Conservation (phyloP, 1,284 basidiomycete genomes). For the Cerioporus squamosus region DNA sequence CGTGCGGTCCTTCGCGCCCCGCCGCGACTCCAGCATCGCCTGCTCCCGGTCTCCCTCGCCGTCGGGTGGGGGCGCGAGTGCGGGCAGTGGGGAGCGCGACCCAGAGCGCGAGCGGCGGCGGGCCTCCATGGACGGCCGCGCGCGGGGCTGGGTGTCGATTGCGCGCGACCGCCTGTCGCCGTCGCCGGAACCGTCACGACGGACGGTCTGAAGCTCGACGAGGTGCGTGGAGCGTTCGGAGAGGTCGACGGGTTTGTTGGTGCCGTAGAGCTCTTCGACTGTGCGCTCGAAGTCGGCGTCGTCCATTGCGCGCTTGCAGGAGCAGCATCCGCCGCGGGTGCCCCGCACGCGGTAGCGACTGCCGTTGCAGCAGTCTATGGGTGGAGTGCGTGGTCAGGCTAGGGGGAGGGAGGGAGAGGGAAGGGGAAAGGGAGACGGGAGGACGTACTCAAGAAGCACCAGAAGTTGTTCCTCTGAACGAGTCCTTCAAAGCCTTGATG, state of each 20-base stretch:
- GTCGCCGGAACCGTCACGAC: neutral
- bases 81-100: neutral
- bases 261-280: conserved; percentile 23
- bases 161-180: neutral
- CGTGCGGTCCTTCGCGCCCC: conserved; percentile 18
- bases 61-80: neutral
- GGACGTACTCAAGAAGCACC: conserved; percentile 22
- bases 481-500: conserved; percentile 7
- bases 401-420: too few relatives aligned
- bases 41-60: conserved; percentile 3
- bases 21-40: conserved; percentile 14
- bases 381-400: too few relatives aligned
- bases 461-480: conserved; percentile 13
- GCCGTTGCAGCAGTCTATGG: neutral
- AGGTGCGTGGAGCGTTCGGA: conserved; percentile 7
- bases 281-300: conserved; percentile 24
- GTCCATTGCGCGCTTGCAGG: conserved; percentile 18
- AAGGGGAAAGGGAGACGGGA: neutral
- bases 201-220: conserved; percentile 18
- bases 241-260: conserved; percentile 2
- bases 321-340: conserved; percentile 12
- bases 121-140: conserved; percentile 20
- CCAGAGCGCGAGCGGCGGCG: neutral
- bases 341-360: conserved; percentile 1
- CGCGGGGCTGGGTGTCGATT: conserved; percentile 15